Evolutionary conservation across 306 rosid genomes (phyloP).

Genomic region (Quillaja saponaria): DNA sequence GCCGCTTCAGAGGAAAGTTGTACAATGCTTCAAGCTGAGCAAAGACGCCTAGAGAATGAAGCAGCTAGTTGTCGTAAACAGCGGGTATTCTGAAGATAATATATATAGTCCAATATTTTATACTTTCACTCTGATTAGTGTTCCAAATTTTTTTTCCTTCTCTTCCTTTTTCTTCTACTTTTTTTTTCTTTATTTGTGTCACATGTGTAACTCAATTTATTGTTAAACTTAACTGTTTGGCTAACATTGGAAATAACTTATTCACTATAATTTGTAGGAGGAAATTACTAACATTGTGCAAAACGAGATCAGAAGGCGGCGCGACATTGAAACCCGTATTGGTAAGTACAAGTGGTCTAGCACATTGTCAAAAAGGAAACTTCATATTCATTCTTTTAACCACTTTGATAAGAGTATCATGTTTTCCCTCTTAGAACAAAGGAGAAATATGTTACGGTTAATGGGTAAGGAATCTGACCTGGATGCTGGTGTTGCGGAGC

Average conservation of each 20-base stretch:
- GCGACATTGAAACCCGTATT: constrained; percentile 42
- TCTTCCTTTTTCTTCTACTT: constrained; percentile 1
- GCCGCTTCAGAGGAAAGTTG: constrained; percentile 48
- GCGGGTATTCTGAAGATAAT: constrained; percentile 50
- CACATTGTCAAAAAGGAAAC: constrained; percentile 21
- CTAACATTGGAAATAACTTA: too few relatives aligned
- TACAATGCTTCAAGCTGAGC: constrained; percentile 51
- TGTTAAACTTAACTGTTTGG: too few relatives aligned
- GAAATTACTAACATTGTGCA: constrained; percentile 40
- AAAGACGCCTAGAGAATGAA: constrained; percentile 52
- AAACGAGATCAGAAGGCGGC: constrained; percentile 52
- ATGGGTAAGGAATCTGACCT: constrained; percentile 58
- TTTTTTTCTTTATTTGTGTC: not conserved
- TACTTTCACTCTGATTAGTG: not conserved
- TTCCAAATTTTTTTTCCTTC: not conserved
- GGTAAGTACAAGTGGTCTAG: constrained; percentile 45
- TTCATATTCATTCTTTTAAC: constrained; percentile 11
- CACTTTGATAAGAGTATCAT: constrained; percentile 24
- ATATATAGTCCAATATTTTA: constrained; percentile 8
- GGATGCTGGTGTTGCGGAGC: constrained; percentile 60
- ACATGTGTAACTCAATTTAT: not conserved
- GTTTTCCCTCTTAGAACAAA: constrained; percentile 60
- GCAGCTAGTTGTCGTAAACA: constrained; percentile 66
- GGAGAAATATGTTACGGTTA: constrained; percentile 50
- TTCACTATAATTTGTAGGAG: constrained; percentile 53